These are phyloP conservation scores for Apium graveolens DNA, from an alignment of 129 eudicot genomes.

Conservation along the genomic window DNA sequence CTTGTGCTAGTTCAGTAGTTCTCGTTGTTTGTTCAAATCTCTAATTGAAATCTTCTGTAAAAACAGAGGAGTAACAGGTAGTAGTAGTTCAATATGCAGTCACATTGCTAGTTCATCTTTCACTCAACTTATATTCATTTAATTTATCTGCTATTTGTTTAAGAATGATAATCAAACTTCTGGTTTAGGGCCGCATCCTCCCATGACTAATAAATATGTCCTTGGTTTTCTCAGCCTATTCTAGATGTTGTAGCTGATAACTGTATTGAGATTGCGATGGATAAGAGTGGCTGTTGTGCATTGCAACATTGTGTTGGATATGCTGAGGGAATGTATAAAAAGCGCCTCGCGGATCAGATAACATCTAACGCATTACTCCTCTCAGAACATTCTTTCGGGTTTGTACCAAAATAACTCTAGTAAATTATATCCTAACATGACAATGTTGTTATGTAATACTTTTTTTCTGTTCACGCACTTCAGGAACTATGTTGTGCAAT, in stretches of 20 bases:
- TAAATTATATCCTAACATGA: not conserved
- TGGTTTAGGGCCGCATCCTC: not conserved
- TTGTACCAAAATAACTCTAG: not conserved
- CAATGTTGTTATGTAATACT: not conserved
- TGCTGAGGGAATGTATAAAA: conserved; percentile 16
- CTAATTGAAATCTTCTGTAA: not conserved
- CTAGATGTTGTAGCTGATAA: conserved; percentile 37
- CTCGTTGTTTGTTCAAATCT: not conserved
- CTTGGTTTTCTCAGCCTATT: conserved; percentile 27
- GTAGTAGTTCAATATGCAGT: not conserved
- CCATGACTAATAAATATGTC: not conserved
- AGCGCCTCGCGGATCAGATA: conserved; percentile 27
- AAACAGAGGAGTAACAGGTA: not conserved
- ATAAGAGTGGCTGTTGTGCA: conserved; percentile 48
- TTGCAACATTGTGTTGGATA: conserved; percentile 34
- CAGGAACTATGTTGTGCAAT: conserved; percentile 86
- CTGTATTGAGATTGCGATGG: conserved; percentile 38
- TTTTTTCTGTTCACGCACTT: not conserved
- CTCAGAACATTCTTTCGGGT: conserved; percentile 51
- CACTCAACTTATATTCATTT: not conserved
- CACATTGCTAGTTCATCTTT: not conserved
- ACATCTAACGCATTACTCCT: conserved; percentile 30
- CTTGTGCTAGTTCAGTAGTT: not conserved
- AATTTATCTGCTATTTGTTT: not conserved
- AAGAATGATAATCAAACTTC: not conserved